These are phyloP conservation scores for Vitis vinifera DNA, from an alignment of 164 flowering plant genomes.

Conservation along the genomic window ASM3070453v1 NC_081814.1:2789501-2790000, in stretches of 20 bases:
- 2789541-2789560: no score
- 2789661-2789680: background rate
- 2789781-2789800: constrained; percentile 47
- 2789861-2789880: constrained; percentile 3
- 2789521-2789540: no score
- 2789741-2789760: background rate
- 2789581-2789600: no score
- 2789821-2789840: constrained; percentile 64
- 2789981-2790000: background rate
- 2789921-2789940: constrained; percentile 3
- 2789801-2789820: constrained; percentile 84
- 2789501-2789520: no score
- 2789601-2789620: no score
- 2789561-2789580: no score
- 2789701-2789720: background rate
- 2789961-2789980: background rate
- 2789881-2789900: background rate
- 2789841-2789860: constrained; percentile 74
- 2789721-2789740: background rate
- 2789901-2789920: background rate
- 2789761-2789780: constrained; percentile 1
- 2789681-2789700: background rate
- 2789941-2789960: background rate
- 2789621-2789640: no score
- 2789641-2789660: no score